Percentiles rank a stretch among this genome's conserved stretches.
Evolutionary conservation across 2,329 filamentous ascomycete species (phyloP).

Genomic region (Hysterium pulicare): DNA sequence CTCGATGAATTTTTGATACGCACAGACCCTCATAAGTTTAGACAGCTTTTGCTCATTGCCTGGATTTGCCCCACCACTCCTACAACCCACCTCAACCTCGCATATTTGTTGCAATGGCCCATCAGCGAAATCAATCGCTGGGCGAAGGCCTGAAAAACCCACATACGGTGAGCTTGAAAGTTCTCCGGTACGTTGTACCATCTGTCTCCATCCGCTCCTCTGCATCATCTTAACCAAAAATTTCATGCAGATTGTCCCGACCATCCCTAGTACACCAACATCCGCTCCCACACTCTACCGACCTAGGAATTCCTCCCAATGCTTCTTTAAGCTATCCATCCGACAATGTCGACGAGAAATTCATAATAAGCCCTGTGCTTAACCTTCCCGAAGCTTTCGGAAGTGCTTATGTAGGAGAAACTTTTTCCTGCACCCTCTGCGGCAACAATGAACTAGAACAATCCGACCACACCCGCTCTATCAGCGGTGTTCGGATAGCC

Average conservation of each 20-base stretch:
- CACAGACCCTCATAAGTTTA: neutral
- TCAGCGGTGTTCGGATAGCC: conserved; percentile 76
- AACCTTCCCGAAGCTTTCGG: conserved; percentile 89
- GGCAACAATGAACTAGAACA: conserved; percentile 78
- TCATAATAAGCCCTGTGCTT: conserved; percentile 61
- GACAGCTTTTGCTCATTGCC: neutral
- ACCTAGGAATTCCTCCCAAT: conserved; percentile 52
- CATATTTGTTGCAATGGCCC: conserved; percentile 27
- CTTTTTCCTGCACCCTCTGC: conserved; percentile 89
- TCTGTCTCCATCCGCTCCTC: neutral
- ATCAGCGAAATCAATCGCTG: conserved; percentile 37
- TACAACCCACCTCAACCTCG: neutral
- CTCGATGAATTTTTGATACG: neutral
- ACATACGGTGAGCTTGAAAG: conserved; percentile 80
- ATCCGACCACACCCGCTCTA: conserved; percentile 42
- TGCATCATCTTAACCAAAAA: conserved; percentile 6
- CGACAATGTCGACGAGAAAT: conserved; percentile 47
- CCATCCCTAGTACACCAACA: conserved; percentile 73
- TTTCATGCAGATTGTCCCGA: conserved; percentile 65
- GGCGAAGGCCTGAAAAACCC: conserved; percentile 49
- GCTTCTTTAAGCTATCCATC: conserved; percentile 69
- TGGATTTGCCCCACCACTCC: neutral
- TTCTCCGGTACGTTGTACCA: conserved; percentile 68
- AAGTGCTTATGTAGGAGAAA: conserved; percentile 92
- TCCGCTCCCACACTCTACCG: conserved; percentile 55